Conservation (phyloP, 306 rosid species). For the Parietaria judaica region DNA sequence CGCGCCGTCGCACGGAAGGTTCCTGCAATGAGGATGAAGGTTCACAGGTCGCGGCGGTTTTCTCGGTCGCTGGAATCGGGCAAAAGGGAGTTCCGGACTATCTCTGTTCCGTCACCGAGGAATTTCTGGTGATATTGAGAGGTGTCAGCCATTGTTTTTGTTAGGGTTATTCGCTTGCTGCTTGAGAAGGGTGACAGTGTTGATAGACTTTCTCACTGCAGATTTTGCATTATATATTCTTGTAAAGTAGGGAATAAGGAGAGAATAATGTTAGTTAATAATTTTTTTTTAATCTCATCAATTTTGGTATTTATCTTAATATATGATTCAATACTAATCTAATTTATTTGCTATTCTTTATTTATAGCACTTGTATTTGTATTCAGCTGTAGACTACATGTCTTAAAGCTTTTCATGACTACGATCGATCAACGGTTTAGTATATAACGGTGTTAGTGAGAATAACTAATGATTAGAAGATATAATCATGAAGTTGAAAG, state of each 20-base stretch:
- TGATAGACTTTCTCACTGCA: conserved; percentile 8
- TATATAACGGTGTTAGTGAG: too few relatives aligned
- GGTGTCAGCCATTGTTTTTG: neutral
- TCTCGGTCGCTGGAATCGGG: conserved; percentile 17
- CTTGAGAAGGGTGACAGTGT: conserved; percentile 24
- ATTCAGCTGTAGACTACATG: too few relatives aligned
- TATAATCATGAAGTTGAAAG: too few relatives aligned
- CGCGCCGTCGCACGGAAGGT: conserved; percentile 62
- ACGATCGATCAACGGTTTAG: too few relatives aligned
- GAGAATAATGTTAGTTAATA: neutral
- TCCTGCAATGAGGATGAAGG: conserved; percentile 45
- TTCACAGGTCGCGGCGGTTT: conserved; percentile 50
- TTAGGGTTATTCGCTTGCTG: conserved; percentile 1
- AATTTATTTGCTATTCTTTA: too few relatives aligned
- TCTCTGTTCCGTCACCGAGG: conserved; percentile 29
- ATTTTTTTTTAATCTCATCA: neutral
- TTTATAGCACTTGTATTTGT: too few relatives aligned
- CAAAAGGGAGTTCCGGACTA: conserved; percentile 13
- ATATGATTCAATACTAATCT: too few relatives aligned
- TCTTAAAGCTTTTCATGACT: too few relatives aligned
- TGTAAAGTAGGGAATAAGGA: conserved; percentile 1
- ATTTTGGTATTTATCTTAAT: neutral
- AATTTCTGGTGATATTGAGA: conserved; percentile 37
- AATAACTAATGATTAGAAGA: too few relatives aligned
- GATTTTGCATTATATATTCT: conserved; percentile 9